phyloP scores from a whole-genome alignment of 148 eudicot genomes.

The Camellia japonica region DNA sequence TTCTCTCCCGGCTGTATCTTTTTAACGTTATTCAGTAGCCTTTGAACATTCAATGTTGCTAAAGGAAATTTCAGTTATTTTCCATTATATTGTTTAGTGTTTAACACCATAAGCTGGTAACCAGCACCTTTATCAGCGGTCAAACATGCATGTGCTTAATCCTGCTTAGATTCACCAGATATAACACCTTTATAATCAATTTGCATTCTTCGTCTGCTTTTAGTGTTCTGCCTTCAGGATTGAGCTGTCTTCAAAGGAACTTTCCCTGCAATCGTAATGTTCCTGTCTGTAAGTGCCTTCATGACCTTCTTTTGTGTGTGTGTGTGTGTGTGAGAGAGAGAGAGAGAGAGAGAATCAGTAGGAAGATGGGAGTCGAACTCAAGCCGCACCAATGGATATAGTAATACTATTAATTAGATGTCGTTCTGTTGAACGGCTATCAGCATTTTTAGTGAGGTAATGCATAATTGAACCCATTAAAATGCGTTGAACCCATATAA shows the following conservation, averaged over 20 bases:
- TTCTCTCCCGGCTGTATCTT: not conserved
- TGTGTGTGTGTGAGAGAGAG: not conserved
- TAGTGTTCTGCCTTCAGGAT: constrained; percentile 37
- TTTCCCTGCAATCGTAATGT: constrained; percentile 36
- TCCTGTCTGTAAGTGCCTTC: constrained; percentile 36
- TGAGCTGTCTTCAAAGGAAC: constrained; percentile 40
- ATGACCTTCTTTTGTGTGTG: not conserved
- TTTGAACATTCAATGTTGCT: not conserved
- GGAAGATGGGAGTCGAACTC: not conserved
- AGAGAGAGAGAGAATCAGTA: not conserved
- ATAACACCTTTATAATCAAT: not conserved
- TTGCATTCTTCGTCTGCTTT: constrained; percentile 1
- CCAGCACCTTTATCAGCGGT: not conserved
- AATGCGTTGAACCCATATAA: not conserved
- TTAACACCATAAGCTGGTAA: not conserved
- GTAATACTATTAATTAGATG: no score
- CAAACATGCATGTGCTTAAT: not conserved
- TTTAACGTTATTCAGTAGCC: not conserved
- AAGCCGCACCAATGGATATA: no score
- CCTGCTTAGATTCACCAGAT: not conserved
- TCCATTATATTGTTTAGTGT: not conserved
- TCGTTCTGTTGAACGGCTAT: no score
- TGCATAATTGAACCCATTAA: not conserved
- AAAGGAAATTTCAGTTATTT: not conserved
- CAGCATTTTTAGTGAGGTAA: no score